These are phyloP conservation scores for Raffaelea ambrosiae DNA, from an alignment of 2,329 filamentous ascomycete species.

Conservation along the genomic window DNA sequence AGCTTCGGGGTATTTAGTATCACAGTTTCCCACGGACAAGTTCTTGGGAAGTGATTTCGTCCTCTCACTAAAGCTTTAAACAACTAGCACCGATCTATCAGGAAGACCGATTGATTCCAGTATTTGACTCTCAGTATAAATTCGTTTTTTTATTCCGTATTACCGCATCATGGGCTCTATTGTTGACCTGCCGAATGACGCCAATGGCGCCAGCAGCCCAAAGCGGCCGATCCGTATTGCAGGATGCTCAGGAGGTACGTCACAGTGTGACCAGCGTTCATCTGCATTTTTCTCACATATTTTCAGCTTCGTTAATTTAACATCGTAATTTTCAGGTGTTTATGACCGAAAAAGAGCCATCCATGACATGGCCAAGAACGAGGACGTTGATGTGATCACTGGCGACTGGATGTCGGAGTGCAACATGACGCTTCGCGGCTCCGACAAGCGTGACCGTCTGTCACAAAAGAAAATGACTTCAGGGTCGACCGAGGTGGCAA, in stretches of 20 bases:
- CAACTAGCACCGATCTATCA: no score
- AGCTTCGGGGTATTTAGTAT: no score
- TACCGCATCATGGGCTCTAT: conserved; percentile 7
- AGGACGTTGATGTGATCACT: conserved; percentile 20
- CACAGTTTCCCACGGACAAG: no score
- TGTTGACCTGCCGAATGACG: no score
- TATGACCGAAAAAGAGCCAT: conserved; percentile 32
- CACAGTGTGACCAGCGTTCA: no score
- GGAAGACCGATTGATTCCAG: no score
- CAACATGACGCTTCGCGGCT: conserved; percentile 21
- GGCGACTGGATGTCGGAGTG: conserved; percentile 24
- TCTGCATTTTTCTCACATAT: no score
- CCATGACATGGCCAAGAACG: conserved; percentile 23
- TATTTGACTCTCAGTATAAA: no score
- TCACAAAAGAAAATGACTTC: conserved; percentile 13
- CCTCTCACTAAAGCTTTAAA: no score
- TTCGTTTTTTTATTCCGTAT: no score
- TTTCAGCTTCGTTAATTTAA: no score
- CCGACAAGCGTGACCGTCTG: conserved; percentile 18
- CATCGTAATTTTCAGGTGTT: conserved; percentile 18
- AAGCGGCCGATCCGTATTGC: conserved; percentile 20
- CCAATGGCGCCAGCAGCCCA: conserved; percentile 5
- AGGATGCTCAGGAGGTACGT: conserved; percentile 19
- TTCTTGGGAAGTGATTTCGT: no score
- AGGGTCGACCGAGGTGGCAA: conserved; percentile 19